Evolutionary conservation across 2,329 filamentous ascomycete species (phyloP).

Genomic region (Microcyclosporella mali): DNA sequence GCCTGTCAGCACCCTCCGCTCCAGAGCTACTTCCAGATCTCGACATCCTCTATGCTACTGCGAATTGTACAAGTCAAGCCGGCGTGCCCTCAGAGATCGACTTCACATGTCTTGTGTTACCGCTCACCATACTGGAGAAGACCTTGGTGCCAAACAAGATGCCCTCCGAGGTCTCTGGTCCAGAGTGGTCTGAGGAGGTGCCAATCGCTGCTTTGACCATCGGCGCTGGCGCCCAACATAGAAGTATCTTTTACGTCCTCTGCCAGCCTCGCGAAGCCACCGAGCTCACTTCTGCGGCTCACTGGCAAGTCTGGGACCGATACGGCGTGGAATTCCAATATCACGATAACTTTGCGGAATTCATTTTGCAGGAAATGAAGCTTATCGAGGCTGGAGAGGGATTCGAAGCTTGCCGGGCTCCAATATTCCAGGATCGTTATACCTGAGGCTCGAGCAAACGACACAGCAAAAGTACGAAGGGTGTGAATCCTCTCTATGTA

Average conservation of each 20-base stretch:
- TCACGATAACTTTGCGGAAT: slow-evolving; percentile 1
- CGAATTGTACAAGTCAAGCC: not conserved
- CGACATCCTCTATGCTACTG: not conserved
- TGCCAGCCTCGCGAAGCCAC: not conserved
- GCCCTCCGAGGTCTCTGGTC: not conserved
- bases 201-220: not conserved
- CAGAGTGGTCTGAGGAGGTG: not conserved
- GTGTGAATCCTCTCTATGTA: too few relatives aligned
- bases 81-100: not conserved
- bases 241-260: slow-evolving; percentile 2
- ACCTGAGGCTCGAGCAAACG: too few relatives aligned
- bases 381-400: not conserved
- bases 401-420: too few relatives aligned
- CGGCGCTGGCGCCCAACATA: not conserved
- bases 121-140: not conserved
- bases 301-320: slow-evolving; percentile 1
- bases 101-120: not conserved
- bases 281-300: not conserved
- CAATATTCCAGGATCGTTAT: too few relatives aligned
- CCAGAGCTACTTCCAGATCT: not conserved
- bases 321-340: not conserved
- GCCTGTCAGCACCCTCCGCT: not conserved
- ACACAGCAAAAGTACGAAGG: too few relatives aligned
- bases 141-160: not conserved
- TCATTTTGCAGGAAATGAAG: not conserved